A percentile compares a stretch with the other conserved stretches of the same genome.
phyloP scores from a whole-genome alignment of 2,329 filamentous ascomycete species.

The Exserohilum rostratum region DNA sequence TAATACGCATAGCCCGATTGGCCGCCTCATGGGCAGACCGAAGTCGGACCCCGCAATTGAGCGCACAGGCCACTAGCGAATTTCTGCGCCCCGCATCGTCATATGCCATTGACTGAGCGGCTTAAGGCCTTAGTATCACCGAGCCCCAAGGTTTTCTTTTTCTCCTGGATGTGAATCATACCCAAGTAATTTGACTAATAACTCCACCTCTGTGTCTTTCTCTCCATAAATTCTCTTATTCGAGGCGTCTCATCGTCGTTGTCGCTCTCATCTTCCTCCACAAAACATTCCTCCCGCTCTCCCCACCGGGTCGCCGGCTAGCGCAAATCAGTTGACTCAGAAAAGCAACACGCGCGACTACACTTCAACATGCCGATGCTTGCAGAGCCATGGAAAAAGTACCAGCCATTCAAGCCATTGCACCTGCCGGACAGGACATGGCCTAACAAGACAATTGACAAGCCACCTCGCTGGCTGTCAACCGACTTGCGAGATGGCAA shows the following conservation, averaged over 20 bases:
- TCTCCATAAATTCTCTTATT: background rate
- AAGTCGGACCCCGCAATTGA: constrained; percentile 20
- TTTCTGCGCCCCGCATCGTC: constrained; percentile 24
- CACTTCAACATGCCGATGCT: constrained; percentile 59
- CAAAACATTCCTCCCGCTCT: background rate
- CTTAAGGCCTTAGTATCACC: constrained; percentile 15
- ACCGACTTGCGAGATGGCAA: constrained; percentile 92
- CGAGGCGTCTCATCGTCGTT: background rate
- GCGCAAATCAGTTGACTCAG: background rate
- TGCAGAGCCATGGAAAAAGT: constrained; percentile 77
- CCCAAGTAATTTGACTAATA: constrained; percentile 5
- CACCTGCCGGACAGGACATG: constrained; percentile 77
- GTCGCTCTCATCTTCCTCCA: background rate
- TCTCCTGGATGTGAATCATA: constrained; percentile 20
- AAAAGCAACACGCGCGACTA: background rate
- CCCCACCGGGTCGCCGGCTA: background rate
- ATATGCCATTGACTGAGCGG: constrained; percentile 15
- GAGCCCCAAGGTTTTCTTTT: constrained; percentile 22
- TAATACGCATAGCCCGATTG: constrained; percentile 1
- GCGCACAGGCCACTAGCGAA: constrained; percentile 15
- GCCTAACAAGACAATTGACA: constrained; percentile 81
- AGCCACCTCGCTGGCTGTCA: constrained; percentile 87
- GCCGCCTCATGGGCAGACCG: constrained; percentile 7
- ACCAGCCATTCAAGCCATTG: constrained; percentile 71
- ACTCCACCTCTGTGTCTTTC: background rate